These are phyloP conservation scores for Albugo laibachii DNA, from an alignment of 352 stramenopile species.

Conservation along the genomic window DNA sequence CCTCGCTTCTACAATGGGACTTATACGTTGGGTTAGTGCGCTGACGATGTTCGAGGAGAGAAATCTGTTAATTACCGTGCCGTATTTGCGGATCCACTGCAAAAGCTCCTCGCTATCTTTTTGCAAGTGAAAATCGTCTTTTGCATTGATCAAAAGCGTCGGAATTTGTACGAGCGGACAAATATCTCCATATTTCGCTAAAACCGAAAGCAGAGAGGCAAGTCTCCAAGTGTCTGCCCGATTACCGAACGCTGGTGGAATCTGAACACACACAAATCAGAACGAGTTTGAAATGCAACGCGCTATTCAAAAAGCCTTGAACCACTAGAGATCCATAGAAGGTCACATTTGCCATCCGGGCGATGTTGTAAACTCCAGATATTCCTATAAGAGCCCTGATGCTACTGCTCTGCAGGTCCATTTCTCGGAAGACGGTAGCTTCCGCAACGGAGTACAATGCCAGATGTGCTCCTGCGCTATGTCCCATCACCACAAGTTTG, in stretches of 20 bases:
- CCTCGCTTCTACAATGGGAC: conserved; percentile 1
- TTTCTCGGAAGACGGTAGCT: conserved; percentile 20
- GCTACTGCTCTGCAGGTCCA: conserved; percentile 15
- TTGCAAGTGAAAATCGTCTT: conserved; percentile 69
- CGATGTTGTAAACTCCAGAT: conserved; percentile 74
- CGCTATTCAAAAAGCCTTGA: background rate
- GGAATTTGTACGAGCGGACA: conserved; percentile 32
- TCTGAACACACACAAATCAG: conserved; percentile 5
- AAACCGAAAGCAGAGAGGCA: conserved; percentile 28
- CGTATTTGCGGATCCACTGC: conserved; percentile 26
- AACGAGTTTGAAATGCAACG: background rate
- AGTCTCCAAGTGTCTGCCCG: conserved; percentile 44
- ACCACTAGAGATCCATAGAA: conserved; percentile 51
- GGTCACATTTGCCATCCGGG: conserved; percentile 44
- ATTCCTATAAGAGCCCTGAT: conserved; percentile 46
- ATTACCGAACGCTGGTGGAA: conserved; percentile 45
- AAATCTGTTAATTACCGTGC: conserved; percentile 18
- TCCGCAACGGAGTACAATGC: conserved; percentile 49
- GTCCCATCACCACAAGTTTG: background rate
- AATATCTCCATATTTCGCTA: conserved; percentile 15
- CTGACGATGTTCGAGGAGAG: background rate
- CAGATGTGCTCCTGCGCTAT: conserved; percentile 40
- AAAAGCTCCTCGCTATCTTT: conserved; percentile 46
- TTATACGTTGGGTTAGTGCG: background rate
- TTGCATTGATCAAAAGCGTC: conserved; percentile 34